Conservation (phyloP, 2,329 filamentous ascomycete species). For the Fusarium buxicola region DNA sequence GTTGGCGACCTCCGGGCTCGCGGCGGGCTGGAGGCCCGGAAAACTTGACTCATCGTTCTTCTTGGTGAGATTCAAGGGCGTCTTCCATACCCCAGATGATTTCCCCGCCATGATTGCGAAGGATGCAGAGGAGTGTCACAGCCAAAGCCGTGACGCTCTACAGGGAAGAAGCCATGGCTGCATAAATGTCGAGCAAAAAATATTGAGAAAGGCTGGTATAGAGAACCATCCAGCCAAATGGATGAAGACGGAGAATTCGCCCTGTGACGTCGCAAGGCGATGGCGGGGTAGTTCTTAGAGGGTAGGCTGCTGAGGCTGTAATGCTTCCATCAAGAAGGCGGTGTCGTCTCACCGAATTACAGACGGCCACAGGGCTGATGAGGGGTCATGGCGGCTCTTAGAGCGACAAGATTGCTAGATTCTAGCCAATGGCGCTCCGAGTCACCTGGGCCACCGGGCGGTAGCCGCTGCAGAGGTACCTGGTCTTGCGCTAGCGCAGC, state of each 20-base stretch:
- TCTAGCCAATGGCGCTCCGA: conserved; percentile 31
- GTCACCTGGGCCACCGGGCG: conserved; percentile 12
- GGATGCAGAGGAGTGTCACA: conserved; percentile 58
- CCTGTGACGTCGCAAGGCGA: conserved; percentile 41
- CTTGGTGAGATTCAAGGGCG: conserved; percentile 55
- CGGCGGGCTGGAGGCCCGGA: conserved; percentile 60
- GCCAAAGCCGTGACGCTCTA: conserved; percentile 65
- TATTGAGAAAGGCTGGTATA: conserved; percentile 27
- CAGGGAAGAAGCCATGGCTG: conserved; percentile 59
- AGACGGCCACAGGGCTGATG: conserved; percentile 41
- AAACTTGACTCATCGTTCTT: conserved; percentile 63
- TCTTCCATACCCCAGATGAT: conserved; percentile 61
- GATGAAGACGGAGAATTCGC: conserved; percentile 34
- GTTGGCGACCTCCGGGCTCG: conserved; percentile 54
- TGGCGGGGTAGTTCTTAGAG: conserved; percentile 42
- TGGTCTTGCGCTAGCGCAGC: conserved; percentile 44
- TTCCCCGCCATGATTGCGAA: conserved; percentile 65
- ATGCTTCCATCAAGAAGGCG: conserved; percentile 37
- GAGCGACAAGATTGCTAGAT: conserved; percentile 7
- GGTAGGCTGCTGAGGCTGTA: conserved; percentile 19
- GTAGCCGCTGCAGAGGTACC: conserved; percentile 38
- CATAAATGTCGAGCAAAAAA: conserved; percentile 16
- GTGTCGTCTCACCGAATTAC: conserved; percentile 43
- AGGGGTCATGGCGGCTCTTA: conserved; percentile 37
- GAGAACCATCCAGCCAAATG: conserved; percentile 28